Evolutionary conservation across 2,329 filamentous ascomycete species (phyloP), one percentile per base, ranked within the genome.

Genomic region (Fusarium robinianum): DNA sequence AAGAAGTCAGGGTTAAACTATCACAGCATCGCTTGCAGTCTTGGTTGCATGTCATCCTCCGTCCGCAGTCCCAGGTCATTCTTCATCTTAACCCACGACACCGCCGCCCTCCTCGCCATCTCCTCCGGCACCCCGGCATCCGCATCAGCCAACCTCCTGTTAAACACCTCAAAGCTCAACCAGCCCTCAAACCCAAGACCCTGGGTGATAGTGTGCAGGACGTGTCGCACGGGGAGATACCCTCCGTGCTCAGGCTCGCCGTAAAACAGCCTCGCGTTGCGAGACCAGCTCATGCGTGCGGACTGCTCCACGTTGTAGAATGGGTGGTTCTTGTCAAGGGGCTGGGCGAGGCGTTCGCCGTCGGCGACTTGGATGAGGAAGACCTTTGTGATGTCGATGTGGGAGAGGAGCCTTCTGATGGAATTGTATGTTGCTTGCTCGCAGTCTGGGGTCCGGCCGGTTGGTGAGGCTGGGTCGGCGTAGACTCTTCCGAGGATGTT

Each of bases 291-390:
- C 88, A 92, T 91, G 4, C 86, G 73, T 1, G 61, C 6, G 0
- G 68, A 69, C 52, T 71, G 68, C 18, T 60, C 61, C 0, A 52
- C 25, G 46, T 64, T 52, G 45, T 70, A 66, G 24, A 68, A 69
- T 3, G 58, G 48, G 31, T 72, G 69, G 0, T 63, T 68, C 4
- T 73, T 78, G 63, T 30, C 84, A 70, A 91, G 65, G 0, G 87
- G 86, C 8, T 69, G 58, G 0, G 65, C 58, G 4, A 90, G 72
- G 4, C 77, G 72, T 63, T 89, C 85, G 1, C 81, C 88, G 59
- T 92, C 87, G 5, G 87, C 87, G 6, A 91, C 76, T 62, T 92
- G 88, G 2, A 92, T 73, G 58, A 87, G 88, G 58, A 90, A 88
- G 0, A 92, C 74, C 63, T 86, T 88, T 27, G 69, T 64, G 2